Evolutionary conservation across 345 rosid species (phyloP), one percentile per base, ranked within the genome.

Genomic region (Salix brachista): DNA sequence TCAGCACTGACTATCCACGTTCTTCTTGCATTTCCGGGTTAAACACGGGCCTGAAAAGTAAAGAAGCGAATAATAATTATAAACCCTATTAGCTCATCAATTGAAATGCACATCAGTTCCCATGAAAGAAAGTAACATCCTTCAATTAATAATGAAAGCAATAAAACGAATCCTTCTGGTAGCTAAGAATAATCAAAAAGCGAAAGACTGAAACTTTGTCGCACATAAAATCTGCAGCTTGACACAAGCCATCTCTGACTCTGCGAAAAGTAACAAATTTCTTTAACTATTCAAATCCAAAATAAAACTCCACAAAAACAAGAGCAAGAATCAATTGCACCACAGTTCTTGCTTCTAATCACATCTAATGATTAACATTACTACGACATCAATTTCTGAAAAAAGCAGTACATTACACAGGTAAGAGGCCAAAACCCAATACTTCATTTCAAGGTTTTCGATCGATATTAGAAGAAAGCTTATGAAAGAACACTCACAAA

Each of bases 1-100:
- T 54, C 67, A 52, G 79, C 80, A 56, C 25, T 62, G 32, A 52
- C 66, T 12, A 60, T 67, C 73, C 78, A 69, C 79, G 48, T 61
- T 74, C 77, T 61, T 68, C 46, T 26, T 64, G 69, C 84, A 81
- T 80, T 60, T 77, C 75, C 14, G 36, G 56, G 37, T 61, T 67
- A 32, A 83, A 12, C 28, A 23, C 23, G 23, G 60, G 71, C 71
- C 84, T 71, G 81, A 75, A 58, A 32, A 48, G n/a, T 46, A 21
- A 67, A 23, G 52, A 19, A 28, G 23, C 6, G 10, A 0, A 67
- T 17, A 30, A 77, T 23, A 7, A 3, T 37, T 67, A 37, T 37
- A 34, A 67, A 67, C 44, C 41, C 64, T 58, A 4, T 58, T n/a
- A 58, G 64, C 23, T 1, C 64, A 58, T 58, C 28, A 39, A 68